phyloP scores from a whole-genome alignment of 2,329 filamentous ascomycete genomes.

The Aureobasidium sp. region DNA sequence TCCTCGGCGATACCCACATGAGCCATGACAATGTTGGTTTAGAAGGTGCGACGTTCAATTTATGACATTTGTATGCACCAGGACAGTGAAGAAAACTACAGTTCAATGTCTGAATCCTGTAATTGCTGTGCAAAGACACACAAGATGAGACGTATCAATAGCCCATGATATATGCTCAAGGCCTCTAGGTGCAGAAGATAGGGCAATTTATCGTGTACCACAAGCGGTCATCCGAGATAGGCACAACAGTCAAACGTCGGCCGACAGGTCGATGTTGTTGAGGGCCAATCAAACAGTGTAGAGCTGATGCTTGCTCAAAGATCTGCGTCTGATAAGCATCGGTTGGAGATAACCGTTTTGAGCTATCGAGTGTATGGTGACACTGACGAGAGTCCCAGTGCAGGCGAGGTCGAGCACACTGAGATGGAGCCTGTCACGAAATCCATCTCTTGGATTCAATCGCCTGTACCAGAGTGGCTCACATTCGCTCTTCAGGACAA shows the following conservation, averaged over 20 bases:
- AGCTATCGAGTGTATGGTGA: neutral
- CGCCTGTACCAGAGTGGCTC: no score
- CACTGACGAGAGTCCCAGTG: no score
- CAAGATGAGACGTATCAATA: no score
- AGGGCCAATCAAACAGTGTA: neutral
- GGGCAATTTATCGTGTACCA: neutral
- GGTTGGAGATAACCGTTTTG: neutral
- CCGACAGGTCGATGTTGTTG: neutral
- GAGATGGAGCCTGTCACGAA: neutral
- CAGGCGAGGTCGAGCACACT: neutral
- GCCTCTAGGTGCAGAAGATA: neutral
- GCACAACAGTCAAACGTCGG: neutral
- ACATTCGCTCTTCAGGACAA: no score
- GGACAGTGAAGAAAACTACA: neutral
- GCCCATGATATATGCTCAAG: neutral
- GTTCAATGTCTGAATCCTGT: neutral
- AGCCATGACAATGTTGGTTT: neutral
- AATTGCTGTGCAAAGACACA: neutral
- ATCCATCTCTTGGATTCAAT: no score
- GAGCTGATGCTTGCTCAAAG: neutral
- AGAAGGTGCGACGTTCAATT: neutral
- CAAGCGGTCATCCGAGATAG: neutral
- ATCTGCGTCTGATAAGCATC: conserved; percentile 7
- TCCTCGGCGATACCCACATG: neutral
- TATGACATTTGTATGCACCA: neutral